Evolutionary conservation across 1,284 basidiomycete species (phyloP).

Genomic region (Gastroboletus turbinatus): DNA sequence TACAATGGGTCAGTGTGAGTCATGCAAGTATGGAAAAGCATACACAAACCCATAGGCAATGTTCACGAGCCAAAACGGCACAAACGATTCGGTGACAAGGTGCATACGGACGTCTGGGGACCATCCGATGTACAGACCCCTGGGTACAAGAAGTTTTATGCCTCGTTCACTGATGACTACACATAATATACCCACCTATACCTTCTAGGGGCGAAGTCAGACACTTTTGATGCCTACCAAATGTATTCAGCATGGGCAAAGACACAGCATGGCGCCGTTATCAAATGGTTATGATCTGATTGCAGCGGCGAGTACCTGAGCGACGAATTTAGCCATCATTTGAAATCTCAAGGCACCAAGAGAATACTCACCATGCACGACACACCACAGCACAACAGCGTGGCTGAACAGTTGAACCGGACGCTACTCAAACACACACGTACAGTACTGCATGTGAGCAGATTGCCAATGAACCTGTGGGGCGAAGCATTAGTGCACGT

Average conservation of each 20-base stretch:
- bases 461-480: not conserved
- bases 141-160: not conserved
- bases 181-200: not conserved
- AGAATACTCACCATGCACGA: not conserved
- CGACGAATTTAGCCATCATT: not conserved
- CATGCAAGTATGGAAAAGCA: not conserved
- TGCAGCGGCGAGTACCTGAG: not conserved
- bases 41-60: not conserved
- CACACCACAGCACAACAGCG: slow-evolving; percentile 1
- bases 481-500: not conserved
- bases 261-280: not conserved
- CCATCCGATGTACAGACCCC: not conserved
- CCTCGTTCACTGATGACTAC: not conserved
- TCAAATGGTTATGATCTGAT: not conserved
- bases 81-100: not conserved
- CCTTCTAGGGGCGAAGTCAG: not conserved
- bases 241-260: not conserved
- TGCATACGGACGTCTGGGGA: not conserved
- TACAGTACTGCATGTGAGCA: not conserved
- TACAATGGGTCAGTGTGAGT: not conserved
- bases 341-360: not conserved
- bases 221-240: not conserved
- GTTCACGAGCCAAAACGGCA: not conserved
- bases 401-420: not conserved
- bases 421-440: not conserved